Evolutionary conservation across 768 basidiomycete species (phyloP).

Genomic region (Suillus ampliporus): DNA sequence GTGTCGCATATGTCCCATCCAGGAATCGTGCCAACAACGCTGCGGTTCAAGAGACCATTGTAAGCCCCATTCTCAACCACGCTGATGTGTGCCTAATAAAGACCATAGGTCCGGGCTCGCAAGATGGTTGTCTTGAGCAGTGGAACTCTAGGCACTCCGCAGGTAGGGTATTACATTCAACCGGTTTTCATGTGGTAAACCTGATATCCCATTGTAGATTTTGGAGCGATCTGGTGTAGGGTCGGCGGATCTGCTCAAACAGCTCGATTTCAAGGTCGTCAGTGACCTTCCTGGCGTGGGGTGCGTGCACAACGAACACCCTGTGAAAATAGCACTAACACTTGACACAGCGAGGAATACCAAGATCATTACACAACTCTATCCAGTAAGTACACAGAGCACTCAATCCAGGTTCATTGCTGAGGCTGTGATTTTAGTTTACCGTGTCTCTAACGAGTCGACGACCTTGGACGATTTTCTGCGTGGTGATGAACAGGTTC

Average conservation of each 20-base stretch:
- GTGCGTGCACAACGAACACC: slow-evolving; percentile 38
- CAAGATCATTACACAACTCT: slow-evolving; percentile 79
- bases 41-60: slow-evolving; percentile 63
- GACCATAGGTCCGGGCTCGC: slow-evolving; percentile 52
- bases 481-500: slow-evolving; percentile 64
- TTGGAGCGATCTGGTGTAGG: slow-evolving; percentile 78
- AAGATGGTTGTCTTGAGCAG: slow-evolving; percentile 70
- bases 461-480: slow-evolving; percentile 72
- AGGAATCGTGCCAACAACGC: slow-evolving; percentile 61
- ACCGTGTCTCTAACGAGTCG: slow-evolving; percentile 69
- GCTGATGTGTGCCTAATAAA: slow-evolving; percentile 6
- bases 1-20: slow-evolving; percentile 70
- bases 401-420: neutral
- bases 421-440: slow-evolving; percentile 47
- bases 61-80: slow-evolving; percentile 13
- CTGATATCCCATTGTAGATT: slow-evolving; percentile 45
- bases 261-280: slow-evolving; percentile 64
- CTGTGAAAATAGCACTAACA: slow-evolving; percentile 1
- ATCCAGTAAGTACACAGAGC: slow-evolving; percentile 46
- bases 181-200: neutral
- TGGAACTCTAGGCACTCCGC: slow-evolving; percentile 73
- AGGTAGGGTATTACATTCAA: slow-evolving; percentile 26
- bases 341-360: slow-evolving; percentile 59
- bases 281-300: slow-evolving; percentile 76
- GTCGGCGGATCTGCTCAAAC: slow-evolving; percentile 54